Evolutionary conservation across 768 basidiomycete species (phyloP).

Genomic region (Calvatia gigantea): DNA sequence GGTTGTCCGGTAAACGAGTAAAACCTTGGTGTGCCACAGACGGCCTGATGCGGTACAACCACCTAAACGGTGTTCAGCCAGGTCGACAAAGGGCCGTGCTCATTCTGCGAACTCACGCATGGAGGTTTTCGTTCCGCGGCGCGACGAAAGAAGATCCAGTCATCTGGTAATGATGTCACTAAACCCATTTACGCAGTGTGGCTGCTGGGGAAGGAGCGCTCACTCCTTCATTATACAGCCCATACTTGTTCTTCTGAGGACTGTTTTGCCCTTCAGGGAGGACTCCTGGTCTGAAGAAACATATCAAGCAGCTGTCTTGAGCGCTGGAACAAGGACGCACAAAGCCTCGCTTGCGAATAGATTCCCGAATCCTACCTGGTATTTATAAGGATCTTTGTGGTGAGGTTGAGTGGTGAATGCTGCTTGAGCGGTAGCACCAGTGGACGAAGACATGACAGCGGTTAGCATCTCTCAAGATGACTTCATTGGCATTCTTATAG

Average conservation of each 20-base stretch:
- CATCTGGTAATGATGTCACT: slow-evolving; percentile 33
- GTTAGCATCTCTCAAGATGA: background rate
- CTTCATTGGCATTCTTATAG: slow-evolving; percentile 6
- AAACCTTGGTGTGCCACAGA: slow-evolving; percentile 68
- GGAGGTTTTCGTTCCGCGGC: slow-evolving; percentile 50
- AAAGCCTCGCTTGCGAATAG: slow-evolving; percentile 53
- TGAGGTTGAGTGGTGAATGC: slow-evolving; percentile 33
- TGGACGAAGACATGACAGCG: slow-evolving; percentile 21
- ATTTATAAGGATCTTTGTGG: slow-evolving; percentile 49
- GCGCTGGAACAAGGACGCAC: slow-evolving; percentile 27
- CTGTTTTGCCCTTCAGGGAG: slow-evolving; percentile 59
- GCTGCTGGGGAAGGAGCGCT: slow-evolving; percentile 15
- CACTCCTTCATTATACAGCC: slow-evolving; percentile 58
- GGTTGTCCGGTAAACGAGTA: slow-evolving; percentile 49
- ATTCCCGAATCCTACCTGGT: slow-evolving; percentile 60
- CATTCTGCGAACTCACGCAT: slow-evolving; percentile 36
- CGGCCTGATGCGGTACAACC: slow-evolving; percentile 65
- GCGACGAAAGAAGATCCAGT: slow-evolving; percentile 60
- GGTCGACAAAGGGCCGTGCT: background rate
- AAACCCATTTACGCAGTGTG: background rate
- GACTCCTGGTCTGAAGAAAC: slow-evolving; percentile 41
- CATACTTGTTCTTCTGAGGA: slow-evolving; percentile 62
- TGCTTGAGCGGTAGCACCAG: slow-evolving; percentile 37
- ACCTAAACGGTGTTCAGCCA: slow-evolving; percentile 31
- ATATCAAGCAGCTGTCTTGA: background rate